These are phyloP conservation scores for Phanerochaete sordida DNA, from an alignment of 768 basidiomycete genomes.

Conservation along the genomic window DNA sequence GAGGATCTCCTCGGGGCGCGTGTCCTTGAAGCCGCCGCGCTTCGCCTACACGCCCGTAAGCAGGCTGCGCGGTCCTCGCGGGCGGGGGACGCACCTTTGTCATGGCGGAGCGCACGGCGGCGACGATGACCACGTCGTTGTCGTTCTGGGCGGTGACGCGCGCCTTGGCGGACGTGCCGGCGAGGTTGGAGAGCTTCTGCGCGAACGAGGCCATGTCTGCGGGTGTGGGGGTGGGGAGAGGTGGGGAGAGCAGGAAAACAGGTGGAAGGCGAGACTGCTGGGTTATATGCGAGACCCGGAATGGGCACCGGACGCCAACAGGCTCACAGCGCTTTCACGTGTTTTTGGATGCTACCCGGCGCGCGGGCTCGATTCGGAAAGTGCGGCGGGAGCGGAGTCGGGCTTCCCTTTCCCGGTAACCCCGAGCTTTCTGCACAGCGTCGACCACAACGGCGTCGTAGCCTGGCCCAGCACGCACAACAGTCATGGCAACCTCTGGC, in stretches of 20 bases:
- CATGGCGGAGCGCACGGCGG: constrained; percentile 85
- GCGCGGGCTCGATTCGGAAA: neutral
- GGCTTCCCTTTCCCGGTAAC: neutral
- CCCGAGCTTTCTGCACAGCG: too few relatives aligned
- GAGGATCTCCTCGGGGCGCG: constrained; percentile 77
- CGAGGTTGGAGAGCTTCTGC: constrained; percentile 12
- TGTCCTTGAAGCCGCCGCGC: constrained; percentile 92
- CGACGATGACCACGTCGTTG: constrained; percentile 86
- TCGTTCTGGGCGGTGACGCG: constrained; percentile 58
- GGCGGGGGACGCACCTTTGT: constrained; percentile 65
- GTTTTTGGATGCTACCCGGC: neutral
- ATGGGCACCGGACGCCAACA: neutral
- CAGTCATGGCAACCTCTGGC: too few relatives aligned
- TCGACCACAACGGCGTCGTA: too few relatives aligned
- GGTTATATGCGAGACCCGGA: neutral
- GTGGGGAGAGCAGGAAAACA: neutral
- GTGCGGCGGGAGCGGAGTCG: neutral
- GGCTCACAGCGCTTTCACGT: neutral
- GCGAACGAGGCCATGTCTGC: neutral
- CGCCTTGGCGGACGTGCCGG: constrained; percentile 16
- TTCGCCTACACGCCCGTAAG: constrained; percentile 44
- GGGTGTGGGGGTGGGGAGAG: neutral
- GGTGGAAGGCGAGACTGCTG: neutral
- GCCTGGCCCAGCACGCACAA: too few relatives aligned
- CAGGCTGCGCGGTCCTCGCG: neutral